Base-by-base conservation (phyloP, 2,329 filamentous ascomycete species). In the Aspergillus thermomutatus region DNA sequence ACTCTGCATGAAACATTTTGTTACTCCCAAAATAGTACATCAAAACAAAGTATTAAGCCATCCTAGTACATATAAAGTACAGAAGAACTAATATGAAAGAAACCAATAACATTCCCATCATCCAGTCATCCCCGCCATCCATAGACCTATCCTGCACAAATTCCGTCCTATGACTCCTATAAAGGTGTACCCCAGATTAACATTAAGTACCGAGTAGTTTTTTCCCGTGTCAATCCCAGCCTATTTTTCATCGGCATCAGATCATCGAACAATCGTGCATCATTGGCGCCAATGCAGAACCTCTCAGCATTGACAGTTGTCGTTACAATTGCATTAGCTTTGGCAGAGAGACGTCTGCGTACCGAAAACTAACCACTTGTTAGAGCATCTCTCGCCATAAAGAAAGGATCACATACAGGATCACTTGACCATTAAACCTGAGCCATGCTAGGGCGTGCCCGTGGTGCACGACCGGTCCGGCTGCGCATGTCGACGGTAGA, bases 381-480 rank as follows among this genome's bases (percentile, higher is more conserved):
- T 14, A 46, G 43, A 11, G 3, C 6, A 14, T 23, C 4, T n/a
- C 19, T 14, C 21, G 10, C 11, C 23, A 21, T 3, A 26, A 7
- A 14, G 4, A 0, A 10, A 9, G 3, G 4, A 17, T 3, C 0
- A 46, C 43, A 46, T 46, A 46, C n/a, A 14, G 34, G 28, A n/a
- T 9, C 34, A 27, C 41, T 11, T 2, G 41, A 3, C 8, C 14
- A 7, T 66, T 77, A 79, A 55, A 79, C 76, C 68, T 79, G 77
- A 40, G 75, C 69, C 77, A 79, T 79, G 64, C 66, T 69, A 45
- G 75, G 75, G 49, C 65, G 68, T 62, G 66, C 66, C 62, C 72
- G 70, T 48, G 74, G 65, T 25, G 69, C 65, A 56, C 66, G 65
- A 49, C 66, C 69, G 47, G 67, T 63, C 52, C 69, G 65, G 50